Conservation (phyloP, 2,329 filamentous ascomycete genomes). For the Scytalidium sp. region DNA sequence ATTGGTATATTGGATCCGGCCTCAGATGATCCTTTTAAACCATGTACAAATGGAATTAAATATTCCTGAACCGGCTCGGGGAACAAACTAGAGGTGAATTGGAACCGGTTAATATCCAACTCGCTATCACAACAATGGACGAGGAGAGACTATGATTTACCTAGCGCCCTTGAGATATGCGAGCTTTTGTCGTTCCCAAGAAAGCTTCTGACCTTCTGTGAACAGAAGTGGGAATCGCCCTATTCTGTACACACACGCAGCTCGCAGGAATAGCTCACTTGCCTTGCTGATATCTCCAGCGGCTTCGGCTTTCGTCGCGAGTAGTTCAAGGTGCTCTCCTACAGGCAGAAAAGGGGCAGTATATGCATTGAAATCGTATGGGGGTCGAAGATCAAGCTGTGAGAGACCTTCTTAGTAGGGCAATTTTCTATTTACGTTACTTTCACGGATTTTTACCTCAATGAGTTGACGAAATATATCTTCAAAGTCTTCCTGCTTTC, state of each 20-base stretch:
- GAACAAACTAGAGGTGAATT: too few species aligned
- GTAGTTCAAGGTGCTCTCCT: neutral
- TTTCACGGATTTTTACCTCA: too few species aligned
- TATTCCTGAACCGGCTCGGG: too few species aligned
- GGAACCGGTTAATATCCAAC: too few species aligned
- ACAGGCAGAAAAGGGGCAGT: neutral
- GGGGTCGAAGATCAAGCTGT: neutral
- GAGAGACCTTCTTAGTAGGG: too few species aligned
- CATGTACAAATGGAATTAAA: too few species aligned
- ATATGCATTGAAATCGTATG: neutral
- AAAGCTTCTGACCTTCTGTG: constrained; percentile 49
- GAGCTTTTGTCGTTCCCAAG: constrained; percentile 64
- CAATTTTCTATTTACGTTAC: too few species aligned
- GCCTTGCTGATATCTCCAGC: constrained; percentile 50
- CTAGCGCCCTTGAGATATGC: constrained; percentile 57
- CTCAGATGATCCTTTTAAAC: too few species aligned
- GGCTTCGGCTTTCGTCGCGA: constrained; percentile 36
- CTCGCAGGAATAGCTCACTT: constrained; percentile 63
- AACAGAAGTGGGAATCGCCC: constrained; percentile 69
- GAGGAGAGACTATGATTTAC: too few species aligned
- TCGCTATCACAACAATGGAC: too few species aligned
- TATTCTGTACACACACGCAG: constrained; percentile 71
- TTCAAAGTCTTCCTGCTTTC: constrained; percentile 1
- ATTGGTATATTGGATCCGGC: too few species aligned
- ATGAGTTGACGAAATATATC: neutral